These are phyloP conservation scores for Ophiocordyceps robertsii DNA, from an alignment of 2,329 filamentous ascomycete genomes.

Conservation along the genomic window DNA sequence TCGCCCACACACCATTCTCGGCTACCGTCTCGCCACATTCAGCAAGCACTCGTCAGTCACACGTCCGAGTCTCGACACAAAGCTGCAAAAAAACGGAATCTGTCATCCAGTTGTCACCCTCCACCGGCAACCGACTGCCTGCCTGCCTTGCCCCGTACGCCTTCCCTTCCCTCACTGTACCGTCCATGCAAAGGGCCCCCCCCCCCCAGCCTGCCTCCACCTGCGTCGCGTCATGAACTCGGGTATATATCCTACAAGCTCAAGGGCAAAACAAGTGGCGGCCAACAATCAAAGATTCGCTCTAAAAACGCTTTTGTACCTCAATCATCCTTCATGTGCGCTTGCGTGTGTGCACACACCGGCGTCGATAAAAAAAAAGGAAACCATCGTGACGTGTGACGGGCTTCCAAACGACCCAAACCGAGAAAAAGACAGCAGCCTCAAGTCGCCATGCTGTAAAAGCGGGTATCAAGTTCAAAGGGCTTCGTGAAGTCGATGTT, in stretches of 20 bases:
- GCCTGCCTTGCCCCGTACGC: too few relatives aligned
- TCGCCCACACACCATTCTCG: too few relatives aligned
- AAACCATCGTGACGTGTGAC: neutral
- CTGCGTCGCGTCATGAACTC: slow-evolving; percentile 2
- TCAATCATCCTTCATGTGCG: neutral
- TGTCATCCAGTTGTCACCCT: too few relatives aligned
- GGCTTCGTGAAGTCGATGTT: slow-evolving; percentile 36
- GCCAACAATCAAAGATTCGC: slow-evolving; percentile 1
- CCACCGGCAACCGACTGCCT: too few relatives aligned
- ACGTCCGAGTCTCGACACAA: too few relatives aligned
- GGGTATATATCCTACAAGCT: slow-evolving; percentile 17
- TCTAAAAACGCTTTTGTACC: slow-evolving; percentile 1
- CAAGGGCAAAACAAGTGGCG: slow-evolving; percentile 4
- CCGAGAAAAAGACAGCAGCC: neutral
- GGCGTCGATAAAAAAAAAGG: neutral
- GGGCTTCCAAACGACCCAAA: neutral
- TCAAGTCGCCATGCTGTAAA: slow-evolving; percentile 19
- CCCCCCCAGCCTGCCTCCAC: neutral
- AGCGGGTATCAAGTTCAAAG: slow-evolving; percentile 34
- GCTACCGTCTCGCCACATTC: too few relatives aligned
- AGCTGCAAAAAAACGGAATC: too few relatives aligned
- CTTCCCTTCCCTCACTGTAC: too few relatives aligned
- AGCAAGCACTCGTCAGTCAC: too few relatives aligned
- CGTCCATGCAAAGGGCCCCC: neutral
- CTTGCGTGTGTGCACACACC: neutral